phyloP scores from a whole-genome alignment of 805 yeast species.

The Candida boidinii region DNA sequence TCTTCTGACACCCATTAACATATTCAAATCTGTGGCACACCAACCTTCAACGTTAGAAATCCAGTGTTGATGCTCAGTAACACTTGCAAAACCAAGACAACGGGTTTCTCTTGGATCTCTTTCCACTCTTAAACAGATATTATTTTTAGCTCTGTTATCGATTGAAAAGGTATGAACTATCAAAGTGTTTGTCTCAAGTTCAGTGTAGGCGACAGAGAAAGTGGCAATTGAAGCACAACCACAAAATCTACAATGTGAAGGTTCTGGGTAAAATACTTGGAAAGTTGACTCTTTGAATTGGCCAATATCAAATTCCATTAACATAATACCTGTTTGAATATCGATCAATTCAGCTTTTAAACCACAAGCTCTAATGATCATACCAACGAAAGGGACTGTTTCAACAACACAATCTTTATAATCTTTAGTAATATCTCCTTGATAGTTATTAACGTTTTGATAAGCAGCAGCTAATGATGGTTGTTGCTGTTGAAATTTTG shows the following conservation, averaged over 20 bases:
- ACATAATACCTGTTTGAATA: slow-evolving; percentile 66
- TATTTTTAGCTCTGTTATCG: slow-evolving; percentile 67
- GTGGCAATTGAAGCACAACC: slow-evolving; percentile 79
- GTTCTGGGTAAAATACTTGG: slow-evolving; percentile 71
- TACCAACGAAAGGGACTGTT: slow-evolving; percentile 63
- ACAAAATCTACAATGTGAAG: slow-evolving; percentile 84
- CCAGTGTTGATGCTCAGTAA: slow-evolving; percentile 63
- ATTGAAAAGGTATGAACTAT: slow-evolving; percentile 68
- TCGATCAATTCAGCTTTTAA: slow-evolving; percentile 60
- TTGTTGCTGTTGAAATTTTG: neutral
- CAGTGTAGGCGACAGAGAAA: slow-evolving; percentile 65
- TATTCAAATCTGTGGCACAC: slow-evolving; percentile 72
- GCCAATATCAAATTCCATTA: slow-evolving; percentile 54
- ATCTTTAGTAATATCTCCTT: too few species aligned
- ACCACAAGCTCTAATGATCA: slow-evolving; percentile 55
- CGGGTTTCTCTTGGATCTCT: slow-evolving; percentile 89
- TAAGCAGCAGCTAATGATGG: neutral
- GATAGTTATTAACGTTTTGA: slow-evolving; percentile 1
- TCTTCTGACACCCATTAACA: slow-evolving; percentile 58
- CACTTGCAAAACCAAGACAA: slow-evolving; percentile 78
- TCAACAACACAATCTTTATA: slow-evolving; percentile 29
- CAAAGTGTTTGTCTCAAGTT: slow-evolving; percentile 43
- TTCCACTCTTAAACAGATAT: slow-evolving; percentile 80
- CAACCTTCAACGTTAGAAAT: slow-evolving; percentile 62
- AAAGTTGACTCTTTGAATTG: slow-evolving; percentile 52